Base-by-base conservation (phyloP, 495 filamentous ascomycete species). In the Opeltia flavorubescens region DNA sequence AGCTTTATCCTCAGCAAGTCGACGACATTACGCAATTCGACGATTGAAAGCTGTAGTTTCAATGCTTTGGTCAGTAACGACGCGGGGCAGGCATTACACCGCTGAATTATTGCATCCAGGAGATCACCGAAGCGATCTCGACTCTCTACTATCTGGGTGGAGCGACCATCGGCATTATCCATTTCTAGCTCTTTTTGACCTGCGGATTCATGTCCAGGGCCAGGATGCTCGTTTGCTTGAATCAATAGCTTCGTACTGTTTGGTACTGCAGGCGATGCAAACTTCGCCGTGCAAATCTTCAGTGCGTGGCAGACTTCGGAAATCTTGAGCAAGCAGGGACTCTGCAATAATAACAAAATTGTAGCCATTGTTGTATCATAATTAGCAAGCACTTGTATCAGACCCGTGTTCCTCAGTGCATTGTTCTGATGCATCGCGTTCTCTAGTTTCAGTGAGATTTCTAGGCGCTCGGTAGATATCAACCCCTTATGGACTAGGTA, bases 21-120 rank as follows among this genome's bases (percentile, higher is more conserved):
- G 53, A 93, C 76, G 44, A 93, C 68, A 24, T 76, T 75, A 35
- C 86, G 66, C 18, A 83, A 69, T 44, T 94, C 85, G 18, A 78
- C 66, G 6, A 71, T 74, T 12, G 72, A 74, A 52, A 88, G 75
- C 18, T 69, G 73, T 7, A 68, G 66, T 47, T 83, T 81, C 28
- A 95, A 67, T 28, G 78, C 70, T 47, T 72, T 62, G 11, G 78
- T 72, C 20, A 83, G 72, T 0, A 69, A 55, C 0, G 65, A 45
- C 15, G 64, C 52, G 0, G 86, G 76, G 53, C 81, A 83, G 18
- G 67, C 59, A 54, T 80, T 75, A 8, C 94, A 72, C 54, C 81
- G 79, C 27, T 70, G 67, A 27, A 89, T 75, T 33, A 8, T 58
- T 52, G 5, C 23, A 8, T 34, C 43, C 6, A 46, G 23, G 28